These are phyloP conservation scores for Sphaerulina vaccinii DNA, from an alignment of 2,329 filamentous ascomycete species.

Conservation along the genomic window DNA sequence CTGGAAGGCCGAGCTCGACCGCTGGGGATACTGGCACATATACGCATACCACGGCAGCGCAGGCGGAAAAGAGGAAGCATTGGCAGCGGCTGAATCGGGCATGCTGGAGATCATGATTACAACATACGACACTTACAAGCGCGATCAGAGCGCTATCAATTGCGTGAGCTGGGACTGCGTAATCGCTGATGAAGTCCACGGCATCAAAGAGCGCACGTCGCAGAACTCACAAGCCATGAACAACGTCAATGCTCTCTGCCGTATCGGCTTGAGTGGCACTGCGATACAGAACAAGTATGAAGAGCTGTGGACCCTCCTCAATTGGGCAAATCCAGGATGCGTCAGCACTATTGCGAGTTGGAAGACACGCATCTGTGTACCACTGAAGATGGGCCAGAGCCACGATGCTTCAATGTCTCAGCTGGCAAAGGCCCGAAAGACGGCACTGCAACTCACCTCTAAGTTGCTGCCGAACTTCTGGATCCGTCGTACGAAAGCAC, in stretches of 20 bases:
- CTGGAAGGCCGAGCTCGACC: conserved; percentile 80
- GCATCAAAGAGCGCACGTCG: conserved; percentile 75
- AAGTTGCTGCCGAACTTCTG: conserved; percentile 90
- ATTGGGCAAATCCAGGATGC: conserved; percentile 88
- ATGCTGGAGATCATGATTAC: conserved; percentile 88
- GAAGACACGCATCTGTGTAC: conserved; percentile 73
- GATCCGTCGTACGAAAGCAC: conserved; percentile 83
- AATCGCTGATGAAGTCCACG: conserved; percentile 90
- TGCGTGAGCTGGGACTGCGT: conserved; percentile 89
- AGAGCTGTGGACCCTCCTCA: conserved; percentile 91
- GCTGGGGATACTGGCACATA: conserved; percentile 95
- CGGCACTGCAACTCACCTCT: conserved; percentile 78
- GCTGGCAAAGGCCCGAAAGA: conserved; percentile 75
- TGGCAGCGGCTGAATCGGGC: conserved; percentile 66
- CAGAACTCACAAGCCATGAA: conserved; percentile 84
- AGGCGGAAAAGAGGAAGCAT: conserved; percentile 51
- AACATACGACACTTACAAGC: conserved; percentile 83
- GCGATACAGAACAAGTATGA: conserved; percentile 98
- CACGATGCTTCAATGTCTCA: conserved; percentile 85
- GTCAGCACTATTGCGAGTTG: conserved; percentile 70
- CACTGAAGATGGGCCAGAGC: conserved; percentile 82
- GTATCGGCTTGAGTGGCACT: conserved; percentile 90
- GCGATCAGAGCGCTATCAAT: conserved; percentile 76
- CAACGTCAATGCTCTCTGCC: conserved; percentile 83
- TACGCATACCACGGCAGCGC: conserved; percentile 71